Percentiles rank a stretch among this genome's conserved stretches.
Conservation (phyloP, 768 basidiomycete genomes). For the Russula earlei region DNA sequence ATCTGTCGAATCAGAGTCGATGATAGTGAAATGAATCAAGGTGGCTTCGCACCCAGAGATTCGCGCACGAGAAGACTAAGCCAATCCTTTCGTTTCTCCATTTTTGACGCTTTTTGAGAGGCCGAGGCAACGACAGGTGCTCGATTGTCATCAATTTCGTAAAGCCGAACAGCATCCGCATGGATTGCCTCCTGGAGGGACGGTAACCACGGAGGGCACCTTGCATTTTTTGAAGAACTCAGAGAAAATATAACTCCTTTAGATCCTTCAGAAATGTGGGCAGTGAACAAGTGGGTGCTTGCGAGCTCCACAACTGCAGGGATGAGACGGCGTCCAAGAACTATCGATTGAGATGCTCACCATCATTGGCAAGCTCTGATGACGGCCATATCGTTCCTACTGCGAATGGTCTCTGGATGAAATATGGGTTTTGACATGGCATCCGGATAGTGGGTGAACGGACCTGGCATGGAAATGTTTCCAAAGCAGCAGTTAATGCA, state of each 20-base stretch:
- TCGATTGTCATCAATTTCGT: constrained; percentile 32
- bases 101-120: constrained; percentile 14
- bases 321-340: neutral
- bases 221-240: constrained; percentile 27
- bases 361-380: constrained; percentile 44
- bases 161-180: constrained; percentile 44
- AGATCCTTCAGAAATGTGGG: constrained; percentile 41
- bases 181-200: constrained; percentile 40
- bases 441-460: constrained; percentile 12
- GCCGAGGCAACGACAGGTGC: neutral
- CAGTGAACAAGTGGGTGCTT: constrained; percentile 50
- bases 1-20: neutral
- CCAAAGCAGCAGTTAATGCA: constrained; percentile 35
- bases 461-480: constrained; percentile 8
- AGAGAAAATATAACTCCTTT: constrained; percentile 42
- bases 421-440: constrained; percentile 8
- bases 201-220: constrained; percentile 37
- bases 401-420: constrained; percentile 41
- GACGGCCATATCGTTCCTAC: constrained; percentile 76
- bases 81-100: constrained; percentile 51
- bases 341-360: constrained; percentile 33
- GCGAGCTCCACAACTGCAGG: constrained; percentile 46
- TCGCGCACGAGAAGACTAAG: constrained; percentile 57
- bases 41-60: constrained; percentile 43
- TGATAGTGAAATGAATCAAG: constrained; percentile 6